Percentiles rank a stretch among this genome's conserved stretches.
Evolutionary conservation across 2,329 filamentous ascomycete genomes (phyloP).

Genomic region (Alternaria arborescens): DNA sequence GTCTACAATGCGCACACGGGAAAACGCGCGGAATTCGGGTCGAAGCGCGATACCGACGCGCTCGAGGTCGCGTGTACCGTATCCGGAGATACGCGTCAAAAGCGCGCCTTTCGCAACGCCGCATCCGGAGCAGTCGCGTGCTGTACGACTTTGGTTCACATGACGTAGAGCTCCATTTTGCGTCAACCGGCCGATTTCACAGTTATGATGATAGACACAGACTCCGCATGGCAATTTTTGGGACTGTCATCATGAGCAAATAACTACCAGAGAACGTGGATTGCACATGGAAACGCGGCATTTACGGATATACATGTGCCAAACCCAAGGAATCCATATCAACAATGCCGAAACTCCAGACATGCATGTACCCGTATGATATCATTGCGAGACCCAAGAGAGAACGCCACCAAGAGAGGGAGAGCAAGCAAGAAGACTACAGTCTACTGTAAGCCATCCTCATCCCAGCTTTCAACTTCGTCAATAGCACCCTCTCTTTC

Average conservation of each 20-base stretch:
- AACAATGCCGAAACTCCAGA: neutral
- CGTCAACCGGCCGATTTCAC: neutral
- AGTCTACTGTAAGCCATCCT: slow-evolving; percentile 48
- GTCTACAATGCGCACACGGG: neutral
- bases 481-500: slow-evolving; percentile 81
- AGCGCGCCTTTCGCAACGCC: neutral
- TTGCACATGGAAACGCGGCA: slow-evolving; percentile 9
- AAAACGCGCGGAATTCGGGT: neutral
- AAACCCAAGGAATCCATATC: slow-evolving; percentile 15
- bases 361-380: slow-evolving; percentile 17
- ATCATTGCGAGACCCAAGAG: slow-evolving; percentile 1
- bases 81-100: neutral
- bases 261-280: neutral
- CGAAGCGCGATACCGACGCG: neutral
- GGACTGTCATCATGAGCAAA: neutral
- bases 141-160: neutral
- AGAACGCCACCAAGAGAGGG: slow-evolving; percentile 5
- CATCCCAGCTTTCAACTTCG: slow-evolving; percentile 86
- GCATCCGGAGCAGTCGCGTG: neutral
- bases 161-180: neutral
- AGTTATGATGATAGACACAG: neutral
- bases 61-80: neutral
- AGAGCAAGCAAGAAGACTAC: neutral
- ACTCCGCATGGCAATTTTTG: neutral
- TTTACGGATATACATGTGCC: slow-evolving; percentile 21